Conservation (phyloP, 208 protist species). For the Acanthamoeba castellanii region DNA sequence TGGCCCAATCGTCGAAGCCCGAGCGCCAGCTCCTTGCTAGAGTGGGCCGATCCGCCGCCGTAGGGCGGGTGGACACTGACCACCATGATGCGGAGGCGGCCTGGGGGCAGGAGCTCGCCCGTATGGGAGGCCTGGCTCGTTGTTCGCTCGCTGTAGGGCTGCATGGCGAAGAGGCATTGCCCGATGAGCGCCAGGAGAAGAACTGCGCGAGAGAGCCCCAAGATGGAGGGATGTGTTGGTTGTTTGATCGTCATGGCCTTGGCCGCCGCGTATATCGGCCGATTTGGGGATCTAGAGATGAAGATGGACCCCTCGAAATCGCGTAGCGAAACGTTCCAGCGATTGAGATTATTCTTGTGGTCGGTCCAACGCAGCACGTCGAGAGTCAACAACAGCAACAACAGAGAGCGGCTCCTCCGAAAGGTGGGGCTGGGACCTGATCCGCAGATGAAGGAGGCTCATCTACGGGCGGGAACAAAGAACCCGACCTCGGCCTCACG, state of each 20-base stretch:
- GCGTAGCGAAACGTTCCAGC: no score
- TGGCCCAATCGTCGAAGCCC: background rate
- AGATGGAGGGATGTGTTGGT: background rate
- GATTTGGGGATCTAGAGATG: no score
- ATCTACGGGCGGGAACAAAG: conserved; percentile 3
- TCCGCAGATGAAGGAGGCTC: conserved; percentile 1
- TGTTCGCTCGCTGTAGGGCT: background rate
- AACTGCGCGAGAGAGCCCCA: background rate
- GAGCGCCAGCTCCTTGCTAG: conserved; percentile 20
- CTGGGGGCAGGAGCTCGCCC: background rate
- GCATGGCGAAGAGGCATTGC: conserved; percentile 31
- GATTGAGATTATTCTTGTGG: no score
- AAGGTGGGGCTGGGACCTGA: background rate
- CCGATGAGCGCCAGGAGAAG: conserved; percentile 32
- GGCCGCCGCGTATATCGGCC: background rate
- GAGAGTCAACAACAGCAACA: background rate
- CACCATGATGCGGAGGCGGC: background rate
- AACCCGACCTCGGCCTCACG: background rate
- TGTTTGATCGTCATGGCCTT: background rate
- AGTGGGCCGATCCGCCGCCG: conserved; percentile 41
- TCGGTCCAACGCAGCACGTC: background rate
- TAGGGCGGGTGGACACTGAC: conserved; percentile 47
- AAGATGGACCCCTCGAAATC: no score
- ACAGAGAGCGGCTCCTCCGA: conserved; percentile 16
- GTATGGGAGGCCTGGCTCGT: background rate